phyloP scores from a whole-genome alignment of 139 green algal genomes.

The Picochlorum sp. region DNA sequence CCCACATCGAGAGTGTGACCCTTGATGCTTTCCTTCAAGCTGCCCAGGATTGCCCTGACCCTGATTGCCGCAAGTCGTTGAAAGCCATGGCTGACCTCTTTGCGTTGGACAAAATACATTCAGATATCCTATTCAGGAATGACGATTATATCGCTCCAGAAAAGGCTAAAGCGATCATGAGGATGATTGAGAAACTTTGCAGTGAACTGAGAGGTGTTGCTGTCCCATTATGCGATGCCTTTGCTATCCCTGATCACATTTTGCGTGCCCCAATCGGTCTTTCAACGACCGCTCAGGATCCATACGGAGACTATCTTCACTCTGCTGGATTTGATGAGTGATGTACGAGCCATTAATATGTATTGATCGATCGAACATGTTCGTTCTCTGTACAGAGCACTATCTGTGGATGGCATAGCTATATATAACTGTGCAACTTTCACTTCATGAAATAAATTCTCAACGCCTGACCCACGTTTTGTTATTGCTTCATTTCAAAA shows the following conservation, averaged over 20 bases:
- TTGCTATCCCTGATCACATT: slow-evolving; percentile 72
- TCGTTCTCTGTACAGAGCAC: no score
- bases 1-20: slow-evolving; percentile 37
- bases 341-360: not conserved
- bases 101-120: slow-evolving; percentile 58
- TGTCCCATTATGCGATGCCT: slow-evolving; percentile 57
- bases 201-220: slow-evolving; percentile 42
- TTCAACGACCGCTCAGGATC: slow-evolving; percentile 12
- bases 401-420: no score
- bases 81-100: slow-evolving; percentile 66
- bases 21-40: slow-evolving; percentile 38
- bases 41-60: slow-evolving; percentile 45
- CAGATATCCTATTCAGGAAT: slow-evolving; percentile 61
- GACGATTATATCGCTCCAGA: slow-evolving; percentile 72
- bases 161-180: slow-evolving; percentile 74
- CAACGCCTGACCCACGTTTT: no score
- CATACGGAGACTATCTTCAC: slow-evolving; percentile 22
- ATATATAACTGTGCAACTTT: no score
- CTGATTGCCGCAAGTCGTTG: slow-evolving; percentile 50
- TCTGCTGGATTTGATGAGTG: not conserved
- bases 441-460: no score
- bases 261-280: slow-evolving; percentile 69
- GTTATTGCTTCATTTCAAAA: no score
- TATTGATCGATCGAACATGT: not conserved
- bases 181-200: slow-evolving; percentile 57